Evolutionary conservation across 768 basidiomycete genomes (phyloP).

Genomic region (Mycena belliarum): DNA sequence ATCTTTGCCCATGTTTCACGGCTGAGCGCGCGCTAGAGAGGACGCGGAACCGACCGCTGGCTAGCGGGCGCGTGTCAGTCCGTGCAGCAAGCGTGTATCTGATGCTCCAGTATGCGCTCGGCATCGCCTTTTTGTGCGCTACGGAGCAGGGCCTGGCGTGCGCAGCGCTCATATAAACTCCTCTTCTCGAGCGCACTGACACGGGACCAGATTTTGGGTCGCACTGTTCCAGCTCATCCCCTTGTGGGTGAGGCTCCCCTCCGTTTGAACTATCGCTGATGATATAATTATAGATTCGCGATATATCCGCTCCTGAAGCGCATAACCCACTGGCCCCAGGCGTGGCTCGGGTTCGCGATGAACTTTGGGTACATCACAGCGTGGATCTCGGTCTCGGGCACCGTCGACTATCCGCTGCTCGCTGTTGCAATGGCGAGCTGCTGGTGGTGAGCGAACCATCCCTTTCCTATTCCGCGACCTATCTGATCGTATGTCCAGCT

Average conservation of each 20-base stretch:
- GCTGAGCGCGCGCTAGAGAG: conserved; percentile 37
- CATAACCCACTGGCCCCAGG: conserved; percentile 61
- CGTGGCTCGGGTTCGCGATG: conserved; percentile 62
- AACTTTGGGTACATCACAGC: conserved; percentile 54
- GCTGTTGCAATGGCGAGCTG: conserved; percentile 38
- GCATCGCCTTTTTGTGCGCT: conserved; percentile 40
- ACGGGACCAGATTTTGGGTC: conserved; percentile 35
- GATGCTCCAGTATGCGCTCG: conserved; percentile 41
- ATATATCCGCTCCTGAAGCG: conserved; percentile 59
- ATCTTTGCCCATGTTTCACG: background rate
- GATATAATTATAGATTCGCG: conserved; percentile 34
- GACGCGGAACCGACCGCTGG: conserved; percentile 47
- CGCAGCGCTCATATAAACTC: conserved; percentile 10
- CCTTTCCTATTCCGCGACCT: conserved; percentile 12
- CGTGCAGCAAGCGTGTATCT: conserved; percentile 42
- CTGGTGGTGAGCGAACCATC: conserved; percentile 44
- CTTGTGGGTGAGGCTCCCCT: conserved; percentile 32
- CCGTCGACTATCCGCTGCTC: conserved; percentile 34
- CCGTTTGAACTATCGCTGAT: background rate
- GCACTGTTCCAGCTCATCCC: conserved; percentile 49
- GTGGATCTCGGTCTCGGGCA: conserved; percentile 43
- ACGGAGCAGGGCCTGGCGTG: conserved; percentile 37
- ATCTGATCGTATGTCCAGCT: conserved; percentile 1
- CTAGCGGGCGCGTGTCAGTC: conserved; percentile 50
- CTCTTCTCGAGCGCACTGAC: conserved; percentile 12